Evolutionary conservation across 2,329 filamentous ascomycete genomes (phyloP).

Genomic region (Lanzia echinophila): DNA sequence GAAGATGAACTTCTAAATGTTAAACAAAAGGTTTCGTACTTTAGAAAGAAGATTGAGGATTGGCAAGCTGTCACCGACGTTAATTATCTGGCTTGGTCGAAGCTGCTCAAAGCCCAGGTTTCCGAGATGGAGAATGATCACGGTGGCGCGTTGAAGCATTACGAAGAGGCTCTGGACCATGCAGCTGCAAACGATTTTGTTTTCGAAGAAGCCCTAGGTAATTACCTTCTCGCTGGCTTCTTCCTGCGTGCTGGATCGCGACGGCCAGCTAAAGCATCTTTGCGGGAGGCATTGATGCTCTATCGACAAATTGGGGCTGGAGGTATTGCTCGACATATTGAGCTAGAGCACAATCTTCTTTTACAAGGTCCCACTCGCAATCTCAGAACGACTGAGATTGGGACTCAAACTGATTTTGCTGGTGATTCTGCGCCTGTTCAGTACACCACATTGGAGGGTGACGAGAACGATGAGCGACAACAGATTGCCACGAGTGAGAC

Average conservation of each 20-base stretch:
- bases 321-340: slow-evolving; percentile 62
- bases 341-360: slow-evolving; percentile 60
- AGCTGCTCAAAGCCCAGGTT: slow-evolving; percentile 61
- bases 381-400: slow-evolving; percentile 53
- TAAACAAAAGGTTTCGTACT: slow-evolving; percentile 45
- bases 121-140: slow-evolving; percentile 54
- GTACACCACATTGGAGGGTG: slow-evolving; percentile 43
- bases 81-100: slow-evolving; percentile 67
- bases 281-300: slow-evolving; percentile 60
- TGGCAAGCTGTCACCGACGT: slow-evolving; percentile 59
- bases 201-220: slow-evolving; percentile 66
- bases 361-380: slow-evolving; percentile 56
- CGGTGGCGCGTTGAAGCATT: slow-evolving; percentile 53
- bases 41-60: slow-evolving; percentile 55
- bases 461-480: slow-evolving; percentile 33
- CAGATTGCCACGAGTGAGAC: slow-evolving; percentile 36
- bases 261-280: slow-evolving; percentile 60
- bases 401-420: slow-evolving; percentile 65
- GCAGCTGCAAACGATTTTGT: slow-evolving; percentile 58
- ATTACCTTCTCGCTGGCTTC: slow-evolving; percentile 67
- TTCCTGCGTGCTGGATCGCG: slow-evolving; percentile 59
- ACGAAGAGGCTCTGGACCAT: slow-evolving; percentile 68
- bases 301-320: slow-evolving; percentile 63
- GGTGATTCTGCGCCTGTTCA: slow-evolving; percentile 47
- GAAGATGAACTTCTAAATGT: slow-evolving; percentile 40